Percentiles rank a stretch among this genome's conserved stretches.
Conservation (phyloP, 768 basidiomycete species). For the Pleurotus tuber-regium region DNA sequence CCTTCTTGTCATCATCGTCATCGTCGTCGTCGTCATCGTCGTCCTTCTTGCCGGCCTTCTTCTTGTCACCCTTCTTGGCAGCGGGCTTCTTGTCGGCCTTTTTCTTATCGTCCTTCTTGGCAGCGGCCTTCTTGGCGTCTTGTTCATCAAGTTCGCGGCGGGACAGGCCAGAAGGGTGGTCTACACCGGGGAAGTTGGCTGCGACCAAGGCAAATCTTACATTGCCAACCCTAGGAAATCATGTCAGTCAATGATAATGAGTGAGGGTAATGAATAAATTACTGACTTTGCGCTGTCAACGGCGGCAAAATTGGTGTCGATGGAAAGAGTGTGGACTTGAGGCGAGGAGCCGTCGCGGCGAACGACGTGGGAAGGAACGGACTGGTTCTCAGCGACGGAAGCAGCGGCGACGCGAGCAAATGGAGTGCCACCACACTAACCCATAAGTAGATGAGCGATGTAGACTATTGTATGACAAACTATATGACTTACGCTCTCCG, state of each 20-base stretch:
- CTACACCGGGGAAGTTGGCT: background rate
- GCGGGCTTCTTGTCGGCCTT: background rate
- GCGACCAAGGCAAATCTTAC: conserved; percentile 2
- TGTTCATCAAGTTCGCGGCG: background rate
- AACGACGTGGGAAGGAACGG: conserved; percentile 24
- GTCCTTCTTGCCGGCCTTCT: background rate
- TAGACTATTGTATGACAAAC: too few species aligned
- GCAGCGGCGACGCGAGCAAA: conserved; percentile 30
- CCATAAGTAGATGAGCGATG: too few species aligned
- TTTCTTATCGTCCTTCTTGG: background rate
- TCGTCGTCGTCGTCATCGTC: background rate
- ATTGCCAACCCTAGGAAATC: background rate
- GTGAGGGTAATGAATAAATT: background rate
- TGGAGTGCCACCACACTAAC: conserved; percentile 13
- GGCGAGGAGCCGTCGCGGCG: conserved; percentile 23
- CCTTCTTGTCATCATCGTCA: background rate
- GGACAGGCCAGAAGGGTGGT: background rate
- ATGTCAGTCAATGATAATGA: background rate
- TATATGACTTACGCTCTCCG: too few species aligned
- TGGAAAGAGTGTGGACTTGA: conserved; percentile 30
- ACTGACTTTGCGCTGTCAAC: conserved; percentile 19
- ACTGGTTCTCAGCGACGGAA: conserved; percentile 35
- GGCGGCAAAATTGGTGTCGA: conserved; percentile 33
- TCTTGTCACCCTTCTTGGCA: background rate
- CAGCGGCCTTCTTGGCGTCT: background rate